Base-by-base conservation (phyloP, 345 rosid species). In the Adansonia digitata region DNA sequence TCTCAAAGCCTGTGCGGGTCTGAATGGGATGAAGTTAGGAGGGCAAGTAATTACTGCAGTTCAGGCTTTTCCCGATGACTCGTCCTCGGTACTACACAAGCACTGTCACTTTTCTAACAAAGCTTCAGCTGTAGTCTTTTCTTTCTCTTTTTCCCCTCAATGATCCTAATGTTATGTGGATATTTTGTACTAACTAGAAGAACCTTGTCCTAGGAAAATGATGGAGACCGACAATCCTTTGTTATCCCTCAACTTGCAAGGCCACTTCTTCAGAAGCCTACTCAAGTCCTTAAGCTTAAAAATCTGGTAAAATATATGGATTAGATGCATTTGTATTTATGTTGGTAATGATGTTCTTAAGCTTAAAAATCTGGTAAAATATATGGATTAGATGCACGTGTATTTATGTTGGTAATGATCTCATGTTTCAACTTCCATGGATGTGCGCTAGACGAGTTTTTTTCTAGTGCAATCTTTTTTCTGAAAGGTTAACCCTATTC, bases 11-110 rank as follows among this genome's bases (percentile, higher is more conserved):
- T 91, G 97, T 82, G 94, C 86, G 60, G 97, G 92, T 70, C 85
- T 95, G 53, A 93, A 90, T 82, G 98, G 99, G 53, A 85, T 93
- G 93, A 93, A 89, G 85, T 80, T 95, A 72, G 98, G 97, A 76
- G 98, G 97, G 76, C 87, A 87, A 85, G 84, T 86, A 60, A 67
- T 95, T 71, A 90, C 92, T 80, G 97, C 82, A n/a, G 92, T 91
- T 79, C 94, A 86, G 82, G 92, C 89, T 81, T 65, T 80, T 81
- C 87, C 87, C 14, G 46, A 83, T 76, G 78, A 82, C 65, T 74
- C 79, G 2, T n/a, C 77, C 52, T 31, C 57, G 94, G 94, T 95
- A 91, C 73, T 76, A 76, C 29, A 71, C 61, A 62, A 27, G 77
- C 74, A 60, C 60, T 46, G 43, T 52, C 74, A 22, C 60, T 62